Evolutionary conservation across 2,329 filamentous ascomycete species (phyloP).

Genomic region (Diaporthe citriasiana): DNA sequence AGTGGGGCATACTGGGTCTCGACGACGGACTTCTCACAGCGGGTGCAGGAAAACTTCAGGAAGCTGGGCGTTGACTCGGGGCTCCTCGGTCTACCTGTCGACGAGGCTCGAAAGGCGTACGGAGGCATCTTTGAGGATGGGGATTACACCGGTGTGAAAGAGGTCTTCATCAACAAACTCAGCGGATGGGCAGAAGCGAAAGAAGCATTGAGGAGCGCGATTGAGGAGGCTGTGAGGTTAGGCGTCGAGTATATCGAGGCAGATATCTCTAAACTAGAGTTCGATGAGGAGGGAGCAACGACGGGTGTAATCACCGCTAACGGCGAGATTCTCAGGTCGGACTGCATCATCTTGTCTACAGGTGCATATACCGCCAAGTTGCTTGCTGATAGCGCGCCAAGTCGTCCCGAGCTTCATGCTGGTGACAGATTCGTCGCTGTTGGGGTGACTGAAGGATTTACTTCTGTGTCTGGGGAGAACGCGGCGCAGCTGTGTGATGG

Average conservation of each 20-base stretch:
- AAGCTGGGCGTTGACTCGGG: conserved; percentile 1
- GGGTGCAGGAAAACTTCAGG: background rate
- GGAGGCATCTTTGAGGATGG: background rate
- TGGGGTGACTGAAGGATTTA: background rate
- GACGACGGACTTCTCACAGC: background rate
- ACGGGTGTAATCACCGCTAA: background rate
- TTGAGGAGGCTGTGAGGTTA: background rate
- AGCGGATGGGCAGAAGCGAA: conserved; percentile 10
- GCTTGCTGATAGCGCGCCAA: background rate
- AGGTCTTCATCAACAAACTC: background rate
- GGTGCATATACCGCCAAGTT: conserved; percentile 4
- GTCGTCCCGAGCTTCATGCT: background rate
- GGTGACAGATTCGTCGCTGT: background rate
- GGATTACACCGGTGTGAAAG: conserved; percentile 6
- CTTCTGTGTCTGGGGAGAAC: background rate
- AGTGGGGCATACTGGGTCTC: conserved; percentile 7
- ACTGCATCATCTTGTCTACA: background rate
- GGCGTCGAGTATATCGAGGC: conserved; percentile 1
- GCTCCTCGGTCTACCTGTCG: background rate
- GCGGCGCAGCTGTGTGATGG: background rate
- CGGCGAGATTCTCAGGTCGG: background rate
- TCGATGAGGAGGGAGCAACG: background rate
- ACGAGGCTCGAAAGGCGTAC: background rate
- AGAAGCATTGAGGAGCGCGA: background rate
- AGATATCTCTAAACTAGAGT: background rate